Conservation (phyloP, 2,329 filamentous ascomycete genomes). For the Colletotrichum abscissum region DNA sequence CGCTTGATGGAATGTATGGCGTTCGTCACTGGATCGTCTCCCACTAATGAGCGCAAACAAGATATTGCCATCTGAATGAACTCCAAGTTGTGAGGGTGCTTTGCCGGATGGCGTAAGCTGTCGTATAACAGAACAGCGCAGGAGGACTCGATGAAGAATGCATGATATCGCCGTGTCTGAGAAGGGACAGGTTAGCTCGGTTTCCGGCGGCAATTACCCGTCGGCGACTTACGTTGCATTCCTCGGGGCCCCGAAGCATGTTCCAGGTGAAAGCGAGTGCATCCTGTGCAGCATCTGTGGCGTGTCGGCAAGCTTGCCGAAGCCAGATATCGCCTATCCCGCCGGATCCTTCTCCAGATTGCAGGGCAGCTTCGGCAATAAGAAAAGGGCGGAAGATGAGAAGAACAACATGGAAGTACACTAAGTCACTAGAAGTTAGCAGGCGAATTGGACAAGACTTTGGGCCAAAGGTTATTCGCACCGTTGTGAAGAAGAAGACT, state of each 20-base stretch:
- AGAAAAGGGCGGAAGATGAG: constrained; percentile 28
- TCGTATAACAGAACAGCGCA: constrained; percentile 45
- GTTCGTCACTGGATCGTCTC: constrained; percentile 43
- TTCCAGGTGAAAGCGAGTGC: constrained; percentile 38
- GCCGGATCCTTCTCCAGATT: constrained; percentile 24
- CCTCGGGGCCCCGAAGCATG: constrained; percentile 20
- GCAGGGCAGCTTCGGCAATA: constrained; percentile 28
- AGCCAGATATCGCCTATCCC: constrained; percentile 43
- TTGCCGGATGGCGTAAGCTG: constrained; percentile 41
- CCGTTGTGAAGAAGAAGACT: constrained; percentile 22
- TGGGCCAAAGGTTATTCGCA: neutral
- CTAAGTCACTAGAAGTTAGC: neutral
- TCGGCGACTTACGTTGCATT: constrained; percentile 7
- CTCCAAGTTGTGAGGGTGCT: constrained; percentile 39
- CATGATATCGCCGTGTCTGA: constrained; percentile 37
- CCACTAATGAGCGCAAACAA: constrained; percentile 28
- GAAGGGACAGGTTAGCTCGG: neutral
- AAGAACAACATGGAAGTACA: constrained; percentile 21
- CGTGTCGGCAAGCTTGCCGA: constrained; percentile 43
- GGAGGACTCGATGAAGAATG: constrained; percentile 44
- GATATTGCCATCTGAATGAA: constrained; percentile 30
- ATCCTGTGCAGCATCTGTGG: constrained; percentile 44
- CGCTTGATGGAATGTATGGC: constrained; percentile 39
- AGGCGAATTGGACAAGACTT: neutral
- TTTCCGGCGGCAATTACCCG: neutral